Percentiles rank a stretch among this genome's conserved stretches.
These are phyloP conservation scores for Xanthoconium purpureum DNA, from an alignment of 768 basidiomycete species.

Conservation along the genomic window DNA sequence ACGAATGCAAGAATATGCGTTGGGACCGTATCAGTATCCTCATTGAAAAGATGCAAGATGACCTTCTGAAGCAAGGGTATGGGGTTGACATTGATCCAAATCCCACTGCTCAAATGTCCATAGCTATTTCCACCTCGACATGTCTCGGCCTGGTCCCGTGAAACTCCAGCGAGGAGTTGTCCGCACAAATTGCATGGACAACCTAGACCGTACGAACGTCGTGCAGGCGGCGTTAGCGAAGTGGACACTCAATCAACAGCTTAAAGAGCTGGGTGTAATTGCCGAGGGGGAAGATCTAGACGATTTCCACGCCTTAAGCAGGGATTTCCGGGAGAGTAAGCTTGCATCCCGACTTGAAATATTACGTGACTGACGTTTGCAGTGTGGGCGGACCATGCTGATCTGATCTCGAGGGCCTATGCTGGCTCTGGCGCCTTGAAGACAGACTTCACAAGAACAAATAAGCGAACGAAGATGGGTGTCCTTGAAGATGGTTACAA, in stretches of 20 bases:
- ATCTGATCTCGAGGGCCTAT: constrained; percentile 86
- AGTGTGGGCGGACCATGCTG: constrained; percentile 99
- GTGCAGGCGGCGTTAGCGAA: constrained; percentile 90
- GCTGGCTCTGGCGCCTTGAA: constrained; percentile 95
- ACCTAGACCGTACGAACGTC: constrained; percentile 94
- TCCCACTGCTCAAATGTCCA: constrained; percentile 5
- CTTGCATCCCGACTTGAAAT: constrained; percentile 1
- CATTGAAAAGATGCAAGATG: constrained; percentile 70
- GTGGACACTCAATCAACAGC: constrained; percentile 76
- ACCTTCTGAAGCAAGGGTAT: constrained; percentile 67
- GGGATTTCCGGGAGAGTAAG: constrained; percentile 86
- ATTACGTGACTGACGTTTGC: constrained; percentile 7
- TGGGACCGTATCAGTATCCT: constrained; percentile 90
- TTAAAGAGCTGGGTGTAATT: constrained; percentile 70
- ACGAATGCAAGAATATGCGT: constrained; percentile 89
- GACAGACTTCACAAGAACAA: constrained; percentile 94
- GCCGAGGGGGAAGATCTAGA: constrained; percentile 71
- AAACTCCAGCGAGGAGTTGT: constrained; percentile 72
- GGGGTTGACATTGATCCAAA: neutral
- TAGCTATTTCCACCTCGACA: constrained; percentile 78
- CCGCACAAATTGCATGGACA: constrained; percentile 98
- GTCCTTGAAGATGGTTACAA: constrained; percentile 83
- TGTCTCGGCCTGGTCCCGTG: constrained; percentile 43
- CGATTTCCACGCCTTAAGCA: constrained; percentile 74
- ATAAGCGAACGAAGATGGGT: constrained; percentile 81